Conservation (phyloP, 257 asterid species). For the Perilla frutescens region DNA sequence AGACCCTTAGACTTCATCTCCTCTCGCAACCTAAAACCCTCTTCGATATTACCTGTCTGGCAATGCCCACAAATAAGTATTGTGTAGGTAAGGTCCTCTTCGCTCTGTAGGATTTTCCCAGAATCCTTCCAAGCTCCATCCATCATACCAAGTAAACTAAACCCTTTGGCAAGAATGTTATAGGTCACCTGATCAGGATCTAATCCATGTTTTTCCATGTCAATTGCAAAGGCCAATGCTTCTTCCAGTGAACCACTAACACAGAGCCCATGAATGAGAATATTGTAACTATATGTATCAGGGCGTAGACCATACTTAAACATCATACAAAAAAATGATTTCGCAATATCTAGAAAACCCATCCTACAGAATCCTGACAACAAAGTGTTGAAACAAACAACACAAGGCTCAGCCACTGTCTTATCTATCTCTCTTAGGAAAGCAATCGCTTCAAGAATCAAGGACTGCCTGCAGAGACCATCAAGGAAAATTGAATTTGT, state of each 20-base stretch:
- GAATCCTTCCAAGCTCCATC: conserved; percentile 49
- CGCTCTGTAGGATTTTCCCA: conserved; percentile 42
- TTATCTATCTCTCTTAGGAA: conserved; percentile 51
- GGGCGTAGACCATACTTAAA: conserved; percentile 71
- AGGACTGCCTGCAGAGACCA: conserved; percentile 71
- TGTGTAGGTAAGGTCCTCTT: conserved; percentile 50
- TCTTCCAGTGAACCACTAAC: conserved; percentile 69
- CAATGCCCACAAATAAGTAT: conserved; percentile 65
- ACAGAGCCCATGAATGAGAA: conserved; percentile 73
- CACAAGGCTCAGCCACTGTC: conserved; percentile 51
- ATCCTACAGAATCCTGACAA: conserved; percentile 70
- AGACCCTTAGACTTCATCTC: conserved; percentile 65
- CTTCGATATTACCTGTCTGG: conserved; percentile 55
- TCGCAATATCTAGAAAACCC: conserved; percentile 65
- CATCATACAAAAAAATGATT: conserved; percentile 73
- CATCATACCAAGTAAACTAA: conserved; percentile 63
- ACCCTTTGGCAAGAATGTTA: conserved; percentile 75
- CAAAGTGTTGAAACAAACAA: conserved; percentile 65
- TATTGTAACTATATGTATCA: conserved; percentile 71
- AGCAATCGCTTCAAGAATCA: conserved; percentile 64
- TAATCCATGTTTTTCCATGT: conserved; percentile 78
- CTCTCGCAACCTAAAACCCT: conserved; percentile 59
- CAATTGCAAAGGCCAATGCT: conserved; percentile 58
- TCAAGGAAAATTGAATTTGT: conserved; percentile 68
- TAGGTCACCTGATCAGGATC: conserved; percentile 72